These are phyloP conservation scores for Acorus calamus DNA, from an alignment of 106 monocot genomes.

Conservation along the genomic window DNA sequence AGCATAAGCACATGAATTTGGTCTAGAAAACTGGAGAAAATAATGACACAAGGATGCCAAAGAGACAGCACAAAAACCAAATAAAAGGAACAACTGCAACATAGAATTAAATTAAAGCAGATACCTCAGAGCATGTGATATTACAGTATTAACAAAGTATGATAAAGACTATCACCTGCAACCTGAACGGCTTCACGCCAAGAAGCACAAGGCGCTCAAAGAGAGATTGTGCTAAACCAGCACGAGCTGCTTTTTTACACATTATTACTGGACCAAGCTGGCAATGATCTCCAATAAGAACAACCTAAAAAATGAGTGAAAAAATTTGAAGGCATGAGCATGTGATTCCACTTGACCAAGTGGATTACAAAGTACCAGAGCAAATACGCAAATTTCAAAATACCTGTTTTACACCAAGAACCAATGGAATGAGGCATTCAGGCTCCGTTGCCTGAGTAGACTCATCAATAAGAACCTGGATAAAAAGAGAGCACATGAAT, in stretches of 20 bases:
- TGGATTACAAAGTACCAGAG: too few relatives aligned
- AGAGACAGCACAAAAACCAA: too few relatives aligned
- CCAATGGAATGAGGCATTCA: constrained; percentile 95
- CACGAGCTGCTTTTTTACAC: constrained; percentile 99
- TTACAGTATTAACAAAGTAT: not conserved
- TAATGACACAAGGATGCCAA: too few relatives aligned
- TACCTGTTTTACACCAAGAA: constrained; percentile 99
- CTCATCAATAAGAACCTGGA: constrained; percentile 97
- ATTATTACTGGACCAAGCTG: constrained; percentile 99
- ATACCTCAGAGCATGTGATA: not conserved
- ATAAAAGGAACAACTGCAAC: too few relatives aligned
- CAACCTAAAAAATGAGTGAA: constrained; percentile 33
- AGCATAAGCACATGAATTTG: too few relatives aligned
- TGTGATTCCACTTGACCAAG: too few relatives aligned
- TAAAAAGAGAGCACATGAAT: constrained; percentile 2
- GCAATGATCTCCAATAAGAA: constrained; percentile 99
- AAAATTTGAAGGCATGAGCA: too few relatives aligned
- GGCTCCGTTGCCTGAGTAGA: constrained; percentile 98
- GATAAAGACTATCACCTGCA: constrained; percentile 50
- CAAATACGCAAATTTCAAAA: not conserved
- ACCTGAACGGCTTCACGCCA: constrained; percentile 87
- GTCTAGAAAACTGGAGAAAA: too few relatives aligned
- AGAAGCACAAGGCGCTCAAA: constrained; percentile 97
- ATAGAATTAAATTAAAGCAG: too few relatives aligned
- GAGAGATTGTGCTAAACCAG: constrained; percentile 92